Evolutionary conservation across 768 basidiomycete species (phyloP).

Genomic region (Pholiota conissans): DNA sequence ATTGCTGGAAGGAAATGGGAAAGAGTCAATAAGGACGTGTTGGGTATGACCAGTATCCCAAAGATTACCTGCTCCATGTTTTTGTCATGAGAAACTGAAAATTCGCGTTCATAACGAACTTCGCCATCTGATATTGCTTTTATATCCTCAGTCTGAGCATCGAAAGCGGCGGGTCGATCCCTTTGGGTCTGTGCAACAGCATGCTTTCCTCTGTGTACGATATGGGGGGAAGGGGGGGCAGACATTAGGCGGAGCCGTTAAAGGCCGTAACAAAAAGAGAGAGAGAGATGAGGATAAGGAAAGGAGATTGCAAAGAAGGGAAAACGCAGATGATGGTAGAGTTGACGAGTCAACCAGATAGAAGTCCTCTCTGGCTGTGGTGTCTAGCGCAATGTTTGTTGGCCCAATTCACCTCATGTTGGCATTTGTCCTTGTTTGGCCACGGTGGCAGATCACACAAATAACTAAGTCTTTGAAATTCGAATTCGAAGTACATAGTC

Average conservation of each 20-base stretch:
- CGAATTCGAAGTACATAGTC: too few relatives aligned
- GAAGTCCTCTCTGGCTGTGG: slow-evolving; percentile 18
- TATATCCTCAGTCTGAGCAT: slow-evolving; percentile 39
- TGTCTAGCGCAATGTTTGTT: slow-evolving; percentile 25
- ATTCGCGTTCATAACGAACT: slow-evolving; percentile 37
- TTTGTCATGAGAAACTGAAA: slow-evolving; percentile 16
- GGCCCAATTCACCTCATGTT: slow-evolving; percentile 37
- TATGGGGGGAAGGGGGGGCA: slow-evolving; percentile 40
- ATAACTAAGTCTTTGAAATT: too few relatives aligned
- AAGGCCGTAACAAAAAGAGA: slow-evolving; percentile 14
- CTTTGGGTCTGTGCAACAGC: slow-evolving; percentile 41
- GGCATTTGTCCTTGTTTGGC: slow-evolving; percentile 36
- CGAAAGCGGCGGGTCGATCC: slow-evolving; percentile 54
- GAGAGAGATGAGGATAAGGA: slow-evolving; percentile 11
- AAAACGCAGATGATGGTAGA: slow-evolving; percentile 24
- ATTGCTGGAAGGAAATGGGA: slow-evolving; percentile 22
- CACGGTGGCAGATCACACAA: slow-evolving; percentile 22
- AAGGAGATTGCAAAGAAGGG: slow-evolving; percentile 5
- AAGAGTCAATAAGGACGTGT: slow-evolving; percentile 17
- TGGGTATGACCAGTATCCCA: slow-evolving; percentile 21
- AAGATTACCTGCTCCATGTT: slow-evolving; percentile 20
- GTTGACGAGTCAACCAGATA: slow-evolving; percentile 13
- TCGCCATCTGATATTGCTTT: slow-evolving; percentile 40
- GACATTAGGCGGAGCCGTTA: slow-evolving; percentile 35
- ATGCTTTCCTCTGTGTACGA: slow-evolving; percentile 32